Evolutionary conservation across 495 filamentous ascomycete genomes (phyloP).

Genomic region (Antarctomyces pellizariae): DNA sequence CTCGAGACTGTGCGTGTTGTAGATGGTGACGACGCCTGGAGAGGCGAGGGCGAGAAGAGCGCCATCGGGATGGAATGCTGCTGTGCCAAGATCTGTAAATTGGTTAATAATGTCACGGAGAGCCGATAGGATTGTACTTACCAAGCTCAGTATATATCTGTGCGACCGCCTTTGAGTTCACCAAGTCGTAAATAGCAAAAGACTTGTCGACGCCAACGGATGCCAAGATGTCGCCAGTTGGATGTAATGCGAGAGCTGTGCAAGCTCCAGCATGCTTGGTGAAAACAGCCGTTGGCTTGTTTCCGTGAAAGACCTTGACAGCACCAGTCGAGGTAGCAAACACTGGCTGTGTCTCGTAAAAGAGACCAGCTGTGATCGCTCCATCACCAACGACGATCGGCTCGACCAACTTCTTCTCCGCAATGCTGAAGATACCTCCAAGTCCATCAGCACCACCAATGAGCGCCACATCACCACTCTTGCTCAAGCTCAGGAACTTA

Average conservation of each 20-base stretch:
- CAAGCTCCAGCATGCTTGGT: conserved; percentile 58
- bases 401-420: conserved; percentile 42
- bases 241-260: conserved; percentile 57
- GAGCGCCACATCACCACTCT: conserved; percentile 42
- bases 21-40: too few species aligned
- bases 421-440: conserved; percentile 56
- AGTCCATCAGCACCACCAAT: conserved; percentile 57
- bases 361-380: conserved; percentile 54
- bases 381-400: conserved; percentile 37
- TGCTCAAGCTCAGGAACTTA: conserved; percentile 40
- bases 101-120: conserved; percentile 12
- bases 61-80: conserved; percentile 85
- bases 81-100: conserved; percentile 45
- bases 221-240: conserved; percentile 62
- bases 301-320: conserved; percentile 56
- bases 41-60: conserved; percentile 80
- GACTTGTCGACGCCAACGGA: conserved; percentile 85
- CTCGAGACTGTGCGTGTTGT: conserved; percentile 50
- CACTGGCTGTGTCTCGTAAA: conserved; percentile 49
- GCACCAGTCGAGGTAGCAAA: conserved; percentile 51
- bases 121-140: conserved; percentile 22
- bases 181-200: conserved; percentile 73
- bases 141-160: conserved; percentile 65
- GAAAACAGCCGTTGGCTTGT: conserved; percentile 37
- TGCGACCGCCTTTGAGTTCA: conserved; percentile 34